Conservation (phyloP, 2,329 filamentous ascomycete species). For the Pezicula carpinea region DNA sequence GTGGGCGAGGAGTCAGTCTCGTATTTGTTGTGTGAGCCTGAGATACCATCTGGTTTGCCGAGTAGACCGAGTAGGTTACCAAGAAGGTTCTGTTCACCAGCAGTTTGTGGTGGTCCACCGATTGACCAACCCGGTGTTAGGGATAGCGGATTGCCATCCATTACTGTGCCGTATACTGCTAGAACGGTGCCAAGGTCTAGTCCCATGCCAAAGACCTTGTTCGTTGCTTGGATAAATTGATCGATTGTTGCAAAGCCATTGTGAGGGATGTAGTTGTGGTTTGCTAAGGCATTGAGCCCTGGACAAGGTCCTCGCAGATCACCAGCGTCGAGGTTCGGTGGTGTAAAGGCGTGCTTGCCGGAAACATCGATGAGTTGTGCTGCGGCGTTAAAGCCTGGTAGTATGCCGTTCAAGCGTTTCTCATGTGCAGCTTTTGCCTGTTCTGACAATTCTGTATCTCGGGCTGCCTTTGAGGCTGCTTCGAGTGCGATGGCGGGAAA, state of each 20-base stretch:
- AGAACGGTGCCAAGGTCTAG: conserved; percentile 33
- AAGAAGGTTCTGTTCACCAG: conserved; percentile 5
- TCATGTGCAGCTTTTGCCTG: conserved; percentile 3
- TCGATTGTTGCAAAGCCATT: conserved; percentile 24
- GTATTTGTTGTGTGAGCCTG: conserved; percentile 22
- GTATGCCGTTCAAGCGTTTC: conserved; percentile 5
- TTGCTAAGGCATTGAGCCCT: conserved; percentile 34
- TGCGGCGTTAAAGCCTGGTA: conserved; percentile 8
- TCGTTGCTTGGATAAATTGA: conserved; percentile 1
- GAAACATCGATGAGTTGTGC: conserved; percentile 7
- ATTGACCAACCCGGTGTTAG: conserved; percentile 40
- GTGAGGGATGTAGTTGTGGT: conserved; percentile 33
- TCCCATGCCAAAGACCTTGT: conserved; percentile 38
- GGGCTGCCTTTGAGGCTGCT: conserved; percentile 3
- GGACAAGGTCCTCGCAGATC: conserved; percentile 35
- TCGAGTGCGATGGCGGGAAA: conserved; percentile 6
- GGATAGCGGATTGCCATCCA: conserved; percentile 38
- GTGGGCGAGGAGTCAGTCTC: conserved; percentile 23
- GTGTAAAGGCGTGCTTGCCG: conserved; percentile 21
- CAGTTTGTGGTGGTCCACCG: conserved; percentile 22
- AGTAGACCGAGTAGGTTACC: conserved; percentile 37
- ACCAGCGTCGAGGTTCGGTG: conserved; percentile 28
- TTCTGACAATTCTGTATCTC: conserved; percentile 1
- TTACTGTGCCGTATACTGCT: conserved; percentile 37
- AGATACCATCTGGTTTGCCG: conserved; percentile 24